phyloP scores from a whole-genome alignment of 306 rosid genomes.

The Nissolia schottii region DNA sequence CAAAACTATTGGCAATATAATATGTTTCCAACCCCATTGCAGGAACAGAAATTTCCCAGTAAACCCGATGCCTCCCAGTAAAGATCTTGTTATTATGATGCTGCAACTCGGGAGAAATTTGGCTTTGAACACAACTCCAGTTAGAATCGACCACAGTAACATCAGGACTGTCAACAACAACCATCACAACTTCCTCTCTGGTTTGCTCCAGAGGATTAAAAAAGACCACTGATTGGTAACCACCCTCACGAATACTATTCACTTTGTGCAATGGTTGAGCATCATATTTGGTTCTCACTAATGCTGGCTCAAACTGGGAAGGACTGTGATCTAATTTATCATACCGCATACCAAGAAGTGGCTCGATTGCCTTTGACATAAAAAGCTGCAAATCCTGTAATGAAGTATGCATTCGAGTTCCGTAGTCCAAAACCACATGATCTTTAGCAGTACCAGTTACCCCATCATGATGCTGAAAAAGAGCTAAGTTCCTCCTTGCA shows the following conservation, averaged over 20 bases:
- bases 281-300: conserved; percentile 84
- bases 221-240: conserved; percentile 57
- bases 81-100: conserved; percentile 63
- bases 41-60: conserved; percentile 81
- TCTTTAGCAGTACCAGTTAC: conserved; percentile 99
- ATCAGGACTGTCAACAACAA: conserved; percentile 69
- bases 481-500: conserved; percentile 96
- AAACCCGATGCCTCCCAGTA: conserved; percentile 80
- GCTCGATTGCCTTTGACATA: conserved; percentile 87
- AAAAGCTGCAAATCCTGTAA: conserved; percentile 87
- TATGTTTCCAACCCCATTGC: conserved; percentile 86
- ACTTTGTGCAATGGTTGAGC: conserved; percentile 81
- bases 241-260: conserved; percentile 53
- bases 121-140: conserved; percentile 79
- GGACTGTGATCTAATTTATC: conserved; percentile 76
- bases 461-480: conserved; percentile 99
- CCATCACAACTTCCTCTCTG: conserved; percentile 87
- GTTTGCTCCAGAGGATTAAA: conserved; percentile 85
- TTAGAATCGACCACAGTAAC: conserved; percentile 70
- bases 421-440: conserved; percentile 87
- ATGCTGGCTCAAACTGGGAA: conserved; percentile 72
- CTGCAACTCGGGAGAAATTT: conserved; percentile 80
- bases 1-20: conserved; percentile 59
- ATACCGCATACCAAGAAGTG: conserved; percentile 73
- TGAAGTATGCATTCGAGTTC: conserved; percentile 89